Conservation (phyloP, 306 rosid species). For the Acmispon strigosus region DNA sequence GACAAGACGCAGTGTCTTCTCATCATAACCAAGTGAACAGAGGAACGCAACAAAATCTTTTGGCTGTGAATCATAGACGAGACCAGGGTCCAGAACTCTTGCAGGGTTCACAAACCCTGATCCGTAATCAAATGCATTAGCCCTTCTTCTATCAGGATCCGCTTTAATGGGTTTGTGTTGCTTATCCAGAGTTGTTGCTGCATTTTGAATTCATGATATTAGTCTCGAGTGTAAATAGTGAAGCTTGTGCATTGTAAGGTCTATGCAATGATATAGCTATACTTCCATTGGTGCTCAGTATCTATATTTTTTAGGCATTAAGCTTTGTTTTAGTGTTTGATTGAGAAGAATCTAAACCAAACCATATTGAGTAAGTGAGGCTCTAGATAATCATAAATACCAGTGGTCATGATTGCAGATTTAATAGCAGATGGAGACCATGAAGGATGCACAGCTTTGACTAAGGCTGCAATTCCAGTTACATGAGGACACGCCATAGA, state of each 20-base stretch:
- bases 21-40: slow-evolving; percentile 66
- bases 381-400: slow-evolving; percentile 25
- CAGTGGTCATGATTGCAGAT: slow-evolving; percentile 85
- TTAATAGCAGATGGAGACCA: slow-evolving; percentile 73
- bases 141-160: slow-evolving; percentile 57
- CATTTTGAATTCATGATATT: slow-evolving; percentile 22
- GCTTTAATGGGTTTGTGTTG: slow-evolving; percentile 39
- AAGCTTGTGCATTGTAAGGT: background rate
- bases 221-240: slow-evolving; percentile 9
- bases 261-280: background rate
- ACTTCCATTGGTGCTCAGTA: background rate
- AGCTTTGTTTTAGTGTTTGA: too few species aligned
- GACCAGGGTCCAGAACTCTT: slow-evolving; percentile 67
- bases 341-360: background rate
- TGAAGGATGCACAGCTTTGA: slow-evolving; percentile 67
- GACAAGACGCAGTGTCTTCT: slow-evolving; percentile 47
- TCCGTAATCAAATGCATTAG: slow-evolving; percentile 68
- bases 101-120: slow-evolving; percentile 73
- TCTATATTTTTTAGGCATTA: too few species aligned
- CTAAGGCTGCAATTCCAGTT: slow-evolving; percentile 71
- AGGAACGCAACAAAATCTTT: slow-evolving; percentile 54
- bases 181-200: slow-evolving; percentile 73
- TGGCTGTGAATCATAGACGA: slow-evolving; percentile 50
- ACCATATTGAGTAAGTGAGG: background rate
- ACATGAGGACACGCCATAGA: slow-evolving; percentile 89